phyloP scores from a whole-genome alignment of 2,329 filamentous ascomycete genomes.

The Xylaria multiplex region DNA sequence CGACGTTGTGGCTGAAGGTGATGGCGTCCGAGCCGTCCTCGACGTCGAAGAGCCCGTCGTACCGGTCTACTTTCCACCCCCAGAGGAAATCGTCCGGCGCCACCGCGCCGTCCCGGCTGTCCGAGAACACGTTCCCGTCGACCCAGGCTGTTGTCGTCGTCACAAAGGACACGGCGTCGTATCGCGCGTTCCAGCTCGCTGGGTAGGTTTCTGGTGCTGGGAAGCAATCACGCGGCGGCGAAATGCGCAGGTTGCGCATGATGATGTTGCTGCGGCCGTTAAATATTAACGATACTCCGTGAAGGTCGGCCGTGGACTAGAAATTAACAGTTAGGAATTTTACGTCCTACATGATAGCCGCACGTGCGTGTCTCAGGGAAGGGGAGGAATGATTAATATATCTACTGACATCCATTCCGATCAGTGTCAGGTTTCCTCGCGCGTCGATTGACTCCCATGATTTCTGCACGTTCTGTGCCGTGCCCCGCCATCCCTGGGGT shows the following conservation, averaged over 20 bases:
- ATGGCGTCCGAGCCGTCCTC: constrained; percentile 40
- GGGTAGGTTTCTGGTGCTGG: constrained; percentile 38
- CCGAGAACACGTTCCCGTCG: constrained; percentile 38
- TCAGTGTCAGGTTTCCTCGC: constrained; percentile 38
- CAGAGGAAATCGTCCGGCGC: constrained; percentile 36
- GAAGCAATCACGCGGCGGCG: constrained; percentile 39
- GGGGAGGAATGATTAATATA: too few species aligned
- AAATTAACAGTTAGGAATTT: background rate
- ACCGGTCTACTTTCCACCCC: constrained; percentile 39
- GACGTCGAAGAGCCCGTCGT: constrained; percentile 40
- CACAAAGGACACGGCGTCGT: constrained; percentile 39
- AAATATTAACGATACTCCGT: constrained; percentile 38
- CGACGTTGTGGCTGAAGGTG: constrained; percentile 40
- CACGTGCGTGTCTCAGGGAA: background rate
- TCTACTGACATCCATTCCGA: constrained; percentile 36
- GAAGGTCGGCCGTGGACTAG: constrained; percentile 31
- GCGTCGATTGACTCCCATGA: constrained; percentile 38
- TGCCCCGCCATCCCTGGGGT: constrained; percentile 38
- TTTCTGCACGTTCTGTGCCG: constrained; percentile 40
- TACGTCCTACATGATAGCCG: background rate
- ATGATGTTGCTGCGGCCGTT: constrained; percentile 38
- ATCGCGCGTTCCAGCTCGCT: constrained; percentile 38
- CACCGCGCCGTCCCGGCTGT: constrained; percentile 21
- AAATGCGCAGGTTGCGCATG: constrained; percentile 37
- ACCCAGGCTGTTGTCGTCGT: constrained; percentile 36